phyloP scores from a whole-genome alignment of 352 stramenopile species.

The Phytophthora cactorum region DNA sequence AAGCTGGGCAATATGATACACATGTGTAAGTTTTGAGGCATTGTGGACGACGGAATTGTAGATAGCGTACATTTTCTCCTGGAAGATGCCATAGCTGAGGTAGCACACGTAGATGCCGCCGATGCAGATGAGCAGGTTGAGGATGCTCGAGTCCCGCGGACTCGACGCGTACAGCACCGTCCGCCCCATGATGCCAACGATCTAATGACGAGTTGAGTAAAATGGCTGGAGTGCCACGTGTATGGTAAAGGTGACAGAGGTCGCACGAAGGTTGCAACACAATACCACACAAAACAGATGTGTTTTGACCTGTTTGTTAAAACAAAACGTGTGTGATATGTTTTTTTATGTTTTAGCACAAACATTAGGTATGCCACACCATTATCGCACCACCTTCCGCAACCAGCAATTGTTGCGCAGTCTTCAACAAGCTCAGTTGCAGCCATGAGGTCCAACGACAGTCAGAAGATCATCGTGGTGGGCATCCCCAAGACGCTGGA shows the following conservation, averaged over 20 bases:
- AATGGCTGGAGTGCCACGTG: conserved; percentile 27
- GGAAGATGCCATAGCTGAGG: conserved; percentile 93
- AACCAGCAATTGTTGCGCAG: conserved; percentile 5
- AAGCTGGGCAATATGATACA: conserved; percentile 51
- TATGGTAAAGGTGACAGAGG: neutral
- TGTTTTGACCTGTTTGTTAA: neutral
- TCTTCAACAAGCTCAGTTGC: conserved; percentile 6
- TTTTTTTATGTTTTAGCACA: no score
- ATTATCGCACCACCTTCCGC: neutral
- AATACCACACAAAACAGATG: neutral
- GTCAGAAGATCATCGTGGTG: conserved; percentile 87
- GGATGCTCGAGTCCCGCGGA: conserved; percentile 64
- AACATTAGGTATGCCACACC: neutral
- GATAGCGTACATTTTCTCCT: conserved; percentile 91
- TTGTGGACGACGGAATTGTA: neutral
- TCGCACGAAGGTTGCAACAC: conserved; percentile 7
- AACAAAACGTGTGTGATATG: no score
- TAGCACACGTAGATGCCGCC: conserved; percentile 93
- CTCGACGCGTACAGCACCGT: conserved; percentile 54
- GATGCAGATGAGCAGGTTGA: conserved; percentile 88
- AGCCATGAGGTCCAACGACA: conserved; percentile 80
- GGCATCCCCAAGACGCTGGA: conserved; percentile 80
- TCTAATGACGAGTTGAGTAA: conserved; percentile 15
- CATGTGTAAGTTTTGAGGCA: conserved; percentile 9
- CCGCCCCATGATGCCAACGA: conserved; percentile 39